A percentile compares a stretch with the other conserved stretches of the same genome.
Evolutionary conservation across 805 yeast species (phyloP).

Genomic region (Candida ortonii): DNA sequence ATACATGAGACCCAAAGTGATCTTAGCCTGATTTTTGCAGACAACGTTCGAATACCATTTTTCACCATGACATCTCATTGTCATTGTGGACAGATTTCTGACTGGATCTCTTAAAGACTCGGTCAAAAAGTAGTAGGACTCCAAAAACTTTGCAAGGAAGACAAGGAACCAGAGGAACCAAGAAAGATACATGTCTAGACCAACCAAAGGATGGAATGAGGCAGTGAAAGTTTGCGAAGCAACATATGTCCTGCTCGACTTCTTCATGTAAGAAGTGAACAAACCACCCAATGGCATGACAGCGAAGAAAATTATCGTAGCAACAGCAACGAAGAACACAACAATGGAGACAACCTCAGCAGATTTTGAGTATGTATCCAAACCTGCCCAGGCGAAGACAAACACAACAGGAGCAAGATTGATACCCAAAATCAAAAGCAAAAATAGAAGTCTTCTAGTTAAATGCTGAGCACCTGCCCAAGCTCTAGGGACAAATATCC

Average conservation of each 20-base stretch:
- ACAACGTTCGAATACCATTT: conserved; percentile 74
- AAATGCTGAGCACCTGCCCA: conserved; percentile 99
- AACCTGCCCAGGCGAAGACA: conserved; percentile 76
- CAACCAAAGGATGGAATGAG: conserved; percentile 72
- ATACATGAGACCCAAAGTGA: conserved; percentile 89
- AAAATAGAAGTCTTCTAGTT: conserved; percentile 78
- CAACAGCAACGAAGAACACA: conserved; percentile 83
- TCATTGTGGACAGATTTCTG: conserved; percentile 77
- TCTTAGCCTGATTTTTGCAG: conserved; percentile 83
- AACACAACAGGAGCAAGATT: conserved; percentile 87
- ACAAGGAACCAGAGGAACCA: conserved; percentile 87
- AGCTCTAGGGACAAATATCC: conserved; percentile 94
- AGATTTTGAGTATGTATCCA: conserved; percentile 61
- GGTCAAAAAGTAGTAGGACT: conserved; percentile 90
- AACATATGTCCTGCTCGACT: conserved; percentile 80
- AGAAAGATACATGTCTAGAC: conserved; percentile 95
- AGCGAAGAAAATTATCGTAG: conserved; percentile 81
- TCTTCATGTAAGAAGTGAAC: conserved; percentile 89
- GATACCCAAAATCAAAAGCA: conserved; percentile 59
- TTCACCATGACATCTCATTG: conserved; percentile 96
- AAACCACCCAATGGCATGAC: conserved; percentile 96
- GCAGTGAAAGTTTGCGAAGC: conserved; percentile 97
- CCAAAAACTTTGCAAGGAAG: conserved; percentile 82
- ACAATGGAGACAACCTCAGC: conserved; percentile 81
- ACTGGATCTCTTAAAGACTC: conserved; percentile 92